Base-by-base conservation (phyloP, 1,284 basidiomycete genomes). In the Microbotryum scabiosae region DNA sequence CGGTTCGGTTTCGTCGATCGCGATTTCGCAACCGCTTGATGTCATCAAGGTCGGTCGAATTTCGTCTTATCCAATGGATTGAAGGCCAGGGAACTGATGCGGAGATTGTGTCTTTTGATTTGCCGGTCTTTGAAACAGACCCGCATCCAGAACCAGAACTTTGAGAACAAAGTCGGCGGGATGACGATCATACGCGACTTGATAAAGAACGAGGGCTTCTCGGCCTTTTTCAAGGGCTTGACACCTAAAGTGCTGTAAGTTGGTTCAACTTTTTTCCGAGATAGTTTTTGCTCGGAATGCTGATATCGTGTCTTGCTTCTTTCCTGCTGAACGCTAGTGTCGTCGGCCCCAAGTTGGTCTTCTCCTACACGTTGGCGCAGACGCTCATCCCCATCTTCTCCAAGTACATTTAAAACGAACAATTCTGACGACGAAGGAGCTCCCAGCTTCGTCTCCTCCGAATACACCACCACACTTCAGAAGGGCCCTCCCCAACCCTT, bases 401-500 rank as follows among this genome's bases (percentile, higher is more conserved):
- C 58, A 85, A 92, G 76, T 92, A 41, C 36, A 41, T 41, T 2
- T 41, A 41, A 41, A 41, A 30, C 8, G 14, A 41, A 41, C 4
- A 36, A 36, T 2, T 18, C 5, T 16, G 14, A 41, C 3, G 36
- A 16, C 36, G 36, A 41, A 12, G 16, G 36, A 41, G 12, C 4
- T 41, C 6, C 36, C 14, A 16, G 12, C 10, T 41, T 41, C 36
- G 16, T 5, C 36, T 18, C 9, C 14, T 41, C 14, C 12, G 30
- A 7, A 9, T 30, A 41, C 36, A 41, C 36, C 16, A 41, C 36
- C 36, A 30, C 30, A 30, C 30, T 99, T 96, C 54, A 97, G 80
- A 18, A 94, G 94, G 20, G 96, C 94, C 75, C 97, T 92, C 45
- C 94, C 96, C 94, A 94, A 98, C 54, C 96, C 96, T 77, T 94